These are phyloP conservation scores for Yamadazyma diddensiae DNA, from an alignment of 1,139 yeast genomes.

Conservation along the genomic window DNA sequence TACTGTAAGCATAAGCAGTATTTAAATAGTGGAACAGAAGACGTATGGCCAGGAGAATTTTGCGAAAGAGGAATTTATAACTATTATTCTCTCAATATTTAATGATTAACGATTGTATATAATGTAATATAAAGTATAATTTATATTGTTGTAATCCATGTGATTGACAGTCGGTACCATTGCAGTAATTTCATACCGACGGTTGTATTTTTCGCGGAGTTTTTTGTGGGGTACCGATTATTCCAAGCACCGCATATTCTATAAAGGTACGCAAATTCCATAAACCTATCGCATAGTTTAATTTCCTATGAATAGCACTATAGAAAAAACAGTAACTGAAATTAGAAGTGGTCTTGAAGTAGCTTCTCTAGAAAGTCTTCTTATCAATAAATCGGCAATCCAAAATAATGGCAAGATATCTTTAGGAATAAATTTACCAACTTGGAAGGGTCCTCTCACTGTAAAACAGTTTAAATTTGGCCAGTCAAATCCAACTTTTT, in stretches of 20 bases:
- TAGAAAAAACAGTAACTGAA: conserved; percentile 20
- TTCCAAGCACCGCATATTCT: too few species aligned
- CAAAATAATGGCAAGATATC: conserved; percentile 12
- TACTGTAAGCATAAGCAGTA: conserved; percentile 31
- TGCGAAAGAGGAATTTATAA: conserved; percentile 71
- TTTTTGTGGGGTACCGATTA: conserved; percentile 5
- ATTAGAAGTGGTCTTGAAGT: conserved; percentile 39
- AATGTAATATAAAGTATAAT: background rate
- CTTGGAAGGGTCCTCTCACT: conserved; percentile 19
- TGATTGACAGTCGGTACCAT: too few species aligned
- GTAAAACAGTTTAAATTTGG: conserved; percentile 61
- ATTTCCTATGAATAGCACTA: conserved; percentile 13
- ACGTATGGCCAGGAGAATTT: conserved; percentile 61
- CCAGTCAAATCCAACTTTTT: conserved; percentile 66
- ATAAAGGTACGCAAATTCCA: too few species aligned
- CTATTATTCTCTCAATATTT: conserved; percentile 54
- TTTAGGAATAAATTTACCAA: conserved; percentile 19
- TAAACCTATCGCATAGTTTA: too few species aligned
- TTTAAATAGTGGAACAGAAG: conserved; percentile 34
- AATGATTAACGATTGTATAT: conserved; percentile 1
- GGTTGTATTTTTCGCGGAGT: conserved; percentile 1
- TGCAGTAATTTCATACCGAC: background rate
- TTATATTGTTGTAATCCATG: background rate
- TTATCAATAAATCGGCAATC: conserved; percentile 14
- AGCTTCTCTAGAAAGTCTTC: conserved; percentile 26